Percentiles rank a stretch among this genome's conserved stretches.
These are phyloP conservation scores for Alternaria brassicicola DNA, from an alignment of 2,329 filamentous ascomycete species.

Conservation along the genomic window DNA sequence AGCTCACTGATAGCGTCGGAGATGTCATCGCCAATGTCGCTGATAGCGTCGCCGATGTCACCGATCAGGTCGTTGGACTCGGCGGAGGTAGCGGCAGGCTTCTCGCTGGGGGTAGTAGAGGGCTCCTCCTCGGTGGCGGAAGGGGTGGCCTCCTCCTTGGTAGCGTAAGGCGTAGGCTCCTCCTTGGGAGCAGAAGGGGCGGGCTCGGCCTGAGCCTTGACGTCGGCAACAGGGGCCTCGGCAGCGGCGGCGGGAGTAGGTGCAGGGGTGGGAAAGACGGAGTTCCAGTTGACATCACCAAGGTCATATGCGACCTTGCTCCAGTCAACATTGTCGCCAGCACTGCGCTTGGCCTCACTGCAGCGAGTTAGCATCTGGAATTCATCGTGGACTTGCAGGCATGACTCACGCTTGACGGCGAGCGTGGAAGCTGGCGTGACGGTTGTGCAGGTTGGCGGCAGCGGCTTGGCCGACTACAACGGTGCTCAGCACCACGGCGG, in stretches of 20 bases:
- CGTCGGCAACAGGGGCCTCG: slow-evolving; percentile 19
- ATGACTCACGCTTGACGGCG: slow-evolving; percentile 42
- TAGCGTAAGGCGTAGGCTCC: no score
- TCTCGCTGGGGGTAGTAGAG: slow-evolving; percentile 8
- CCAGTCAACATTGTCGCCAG: slow-evolving; percentile 38
- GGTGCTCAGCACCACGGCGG: slow-evolving; percentile 47
- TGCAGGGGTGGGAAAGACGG: slow-evolving; percentile 24
- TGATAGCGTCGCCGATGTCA: slow-evolving; percentile 5
- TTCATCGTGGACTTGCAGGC: not conserved
- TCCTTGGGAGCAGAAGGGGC: slow-evolving; percentile 10
- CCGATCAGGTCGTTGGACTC: slow-evolving; percentile 1
- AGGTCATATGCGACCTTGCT: slow-evolving; percentile 33
- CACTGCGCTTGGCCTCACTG: slow-evolving; percentile 42
- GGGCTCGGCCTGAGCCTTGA: slow-evolving; percentile 16
- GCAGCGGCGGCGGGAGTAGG: slow-evolving; percentile 11
- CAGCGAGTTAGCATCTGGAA: slow-evolving; percentile 12
- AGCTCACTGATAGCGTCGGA: slow-evolving; percentile 13
- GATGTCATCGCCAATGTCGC: slow-evolving; percentile 12
- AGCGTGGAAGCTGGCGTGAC: slow-evolving; percentile 47
- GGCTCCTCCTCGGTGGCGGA: slow-evolving; percentile 3
- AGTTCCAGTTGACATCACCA: slow-evolving; percentile 36
- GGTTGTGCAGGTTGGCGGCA: slow-evolving; percentile 39
- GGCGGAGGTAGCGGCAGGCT: slow-evolving; percentile 5
- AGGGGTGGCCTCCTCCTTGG: slow-evolving; percentile 15
- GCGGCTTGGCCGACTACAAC: slow-evolving; percentile 45